Evolutionary conservation across 2,329 filamentous ascomycete genomes (phyloP).

Genomic region (Xylariaceae sp.): DNA sequence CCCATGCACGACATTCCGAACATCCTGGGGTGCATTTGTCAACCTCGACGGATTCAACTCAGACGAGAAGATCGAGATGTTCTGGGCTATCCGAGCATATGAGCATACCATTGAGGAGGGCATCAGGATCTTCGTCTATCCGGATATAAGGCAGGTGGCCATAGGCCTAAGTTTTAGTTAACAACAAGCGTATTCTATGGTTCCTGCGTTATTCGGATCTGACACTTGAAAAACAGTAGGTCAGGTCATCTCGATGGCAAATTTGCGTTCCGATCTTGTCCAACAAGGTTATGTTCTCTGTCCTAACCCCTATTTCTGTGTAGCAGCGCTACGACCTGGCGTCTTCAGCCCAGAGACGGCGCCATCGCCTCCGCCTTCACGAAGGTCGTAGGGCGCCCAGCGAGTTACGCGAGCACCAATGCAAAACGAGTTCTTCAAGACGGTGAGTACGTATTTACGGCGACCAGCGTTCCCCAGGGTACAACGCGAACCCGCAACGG

Average conservation of each 20-base stretch:
- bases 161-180: constrained; percentile 43
- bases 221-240: constrained; percentile 24
- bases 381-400: constrained; percentile 46
- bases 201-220: not conserved
- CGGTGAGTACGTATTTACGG: constrained; percentile 15
- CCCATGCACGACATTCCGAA: constrained; percentile 48
- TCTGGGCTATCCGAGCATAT: constrained; percentile 48
- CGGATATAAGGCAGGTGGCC: constrained; percentile 54
- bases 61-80: constrained; percentile 56
- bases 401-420: constrained; percentile 42
- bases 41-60: constrained; percentile 58
- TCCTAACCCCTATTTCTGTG: constrained; percentile 45
- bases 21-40: constrained; percentile 53
- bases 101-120: constrained; percentile 47
- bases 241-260: constrained; percentile 53
- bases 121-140: constrained; percentile 49
- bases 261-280: no score
- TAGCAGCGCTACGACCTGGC: constrained; percentile 30
- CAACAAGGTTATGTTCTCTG: constrained; percentile 41
- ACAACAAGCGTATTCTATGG: not conserved
- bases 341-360: constrained; percentile 41
- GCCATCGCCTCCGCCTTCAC: constrained; percentile 46
- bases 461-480: constrained; percentile 38
- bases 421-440: constrained; percentile 41
- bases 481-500: constrained; percentile 39